Conservation (phyloP, 805 yeast species). For the Candida andamanensis region DNA sequence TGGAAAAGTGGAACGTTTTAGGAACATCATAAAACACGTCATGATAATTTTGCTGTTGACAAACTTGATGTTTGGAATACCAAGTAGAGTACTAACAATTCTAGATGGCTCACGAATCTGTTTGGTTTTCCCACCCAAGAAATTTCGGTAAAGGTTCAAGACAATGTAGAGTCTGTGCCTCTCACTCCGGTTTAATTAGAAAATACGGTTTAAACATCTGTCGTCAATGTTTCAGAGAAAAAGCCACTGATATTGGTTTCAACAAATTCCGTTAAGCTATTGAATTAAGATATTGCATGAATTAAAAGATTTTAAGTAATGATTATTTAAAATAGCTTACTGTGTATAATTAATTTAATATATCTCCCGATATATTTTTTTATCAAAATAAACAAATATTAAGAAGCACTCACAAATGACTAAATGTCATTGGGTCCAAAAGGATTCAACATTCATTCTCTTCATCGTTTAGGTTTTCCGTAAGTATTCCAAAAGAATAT, state of each 20-base stretch:
- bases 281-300: constrained; percentile 4
- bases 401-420: no score
- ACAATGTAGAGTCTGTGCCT: constrained; percentile 98
- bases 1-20: no score
- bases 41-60: not conserved
- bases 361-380: not conserved
- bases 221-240: constrained; percentile 99
- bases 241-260: constrained; percentile 98
- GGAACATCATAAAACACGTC: not conserved
- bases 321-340: constrained; percentile 10
- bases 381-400: no score
- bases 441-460: no score
- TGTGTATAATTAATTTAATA: constrained; percentile 13
- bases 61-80: not conserved
- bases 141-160: constrained; percentile 99
- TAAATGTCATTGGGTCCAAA: no score
- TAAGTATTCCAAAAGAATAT: no score
- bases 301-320: constrained; percentile 9
- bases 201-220: constrained; percentile 99
- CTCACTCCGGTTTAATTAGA: constrained; percentile 99
- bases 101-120: constrained; percentile 99
- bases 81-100: constrained; percentile 26
- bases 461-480: no score
- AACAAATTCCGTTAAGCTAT: constrained; percentile 86
- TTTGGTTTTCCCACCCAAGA: constrained; percentile 99